A percentile compares a stretch with the other conserved stretches of the same genome.
Conservation (phyloP, 2,329 filamentous ascomycete genomes). For the Akanthomyces uredinophilus region DNA sequence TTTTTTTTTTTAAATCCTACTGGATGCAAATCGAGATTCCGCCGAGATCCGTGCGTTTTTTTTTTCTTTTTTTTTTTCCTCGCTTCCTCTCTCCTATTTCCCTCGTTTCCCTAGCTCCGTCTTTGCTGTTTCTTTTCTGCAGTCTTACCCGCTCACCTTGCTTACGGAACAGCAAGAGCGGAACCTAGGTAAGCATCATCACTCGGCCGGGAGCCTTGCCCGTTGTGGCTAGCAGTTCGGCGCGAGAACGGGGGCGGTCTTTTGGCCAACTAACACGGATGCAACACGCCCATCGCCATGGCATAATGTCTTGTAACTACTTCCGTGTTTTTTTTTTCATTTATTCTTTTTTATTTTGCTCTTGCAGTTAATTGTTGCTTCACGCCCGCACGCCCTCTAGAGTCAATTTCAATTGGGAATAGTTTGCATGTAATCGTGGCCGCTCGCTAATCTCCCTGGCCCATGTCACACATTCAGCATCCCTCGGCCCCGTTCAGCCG, state of each 20-base stretch:
- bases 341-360: not conserved
- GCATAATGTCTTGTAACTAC: not conserved
- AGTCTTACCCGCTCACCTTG: not conserved
- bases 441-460: not conserved
- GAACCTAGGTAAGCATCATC: not conserved
- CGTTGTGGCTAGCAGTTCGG: not conserved
- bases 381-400: not conserved
- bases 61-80: not conserved
- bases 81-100: not conserved
- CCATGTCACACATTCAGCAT: not conserved
- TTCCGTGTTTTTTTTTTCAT: not conserved
- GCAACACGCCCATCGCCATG: too few relatives aligned
- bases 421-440: not conserved
- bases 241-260: not conserved
- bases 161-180: not conserved
- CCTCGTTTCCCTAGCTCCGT: not conserved
- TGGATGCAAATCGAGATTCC: not conserved
- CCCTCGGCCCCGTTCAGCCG: not conserved
- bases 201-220: not conserved
- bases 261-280: not conserved
- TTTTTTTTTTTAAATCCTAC: too few relatives aligned
- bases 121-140: not conserved
- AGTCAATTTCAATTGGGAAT: not conserved
- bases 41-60: not conserved
- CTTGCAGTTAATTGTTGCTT: not conserved